phyloP scores from a whole-genome alignment of 116 monocot genomes.

The Posidonia oceanica region DNA sequence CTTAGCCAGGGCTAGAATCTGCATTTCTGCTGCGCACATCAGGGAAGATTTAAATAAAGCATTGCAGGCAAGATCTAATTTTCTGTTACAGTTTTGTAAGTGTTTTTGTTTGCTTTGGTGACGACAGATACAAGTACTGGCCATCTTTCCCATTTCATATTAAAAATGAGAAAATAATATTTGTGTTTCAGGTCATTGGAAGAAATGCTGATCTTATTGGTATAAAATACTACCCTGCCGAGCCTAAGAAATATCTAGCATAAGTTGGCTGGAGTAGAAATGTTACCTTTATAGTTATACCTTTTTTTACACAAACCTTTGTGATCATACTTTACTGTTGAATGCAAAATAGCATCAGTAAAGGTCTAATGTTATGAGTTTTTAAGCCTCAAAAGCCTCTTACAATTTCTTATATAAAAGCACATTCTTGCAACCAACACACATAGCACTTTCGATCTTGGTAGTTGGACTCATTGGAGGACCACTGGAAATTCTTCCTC shows the following conservation, averaged over 20 bases:
- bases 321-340: too few relatives aligned
- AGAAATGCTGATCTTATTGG: conserved; percentile 86
- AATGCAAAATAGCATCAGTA: too few relatives aligned
- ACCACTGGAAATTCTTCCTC: too few relatives aligned
- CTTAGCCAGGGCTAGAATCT: conserved; percentile 21
- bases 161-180: too few relatives aligned
- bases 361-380: too few relatives aligned
- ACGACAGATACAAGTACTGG: neutral
- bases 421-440: too few relatives aligned
- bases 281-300: neutral
- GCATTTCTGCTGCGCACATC: conserved; percentile 23
- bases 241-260: conserved; percentile 33
- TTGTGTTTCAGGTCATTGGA: conserved; percentile 67
- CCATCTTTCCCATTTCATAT: neutral
- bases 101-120: neutral
- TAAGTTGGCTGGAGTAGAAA: too few relatives aligned
- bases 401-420: too few relatives aligned
- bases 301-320: too few relatives aligned
- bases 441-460: too few relatives aligned
- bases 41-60: conserved; percentile 20
- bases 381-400: too few relatives aligned
- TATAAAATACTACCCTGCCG: conserved; percentile 92
- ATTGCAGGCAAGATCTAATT: conserved; percentile 1
- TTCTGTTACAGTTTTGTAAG: neutral
- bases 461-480: too few relatives aligned